Percentiles rank a stretch among this genome's conserved stretches.
Conservation (phyloP, 768 basidiomycete genomes). For the Serendipita vermifera region DNA sequence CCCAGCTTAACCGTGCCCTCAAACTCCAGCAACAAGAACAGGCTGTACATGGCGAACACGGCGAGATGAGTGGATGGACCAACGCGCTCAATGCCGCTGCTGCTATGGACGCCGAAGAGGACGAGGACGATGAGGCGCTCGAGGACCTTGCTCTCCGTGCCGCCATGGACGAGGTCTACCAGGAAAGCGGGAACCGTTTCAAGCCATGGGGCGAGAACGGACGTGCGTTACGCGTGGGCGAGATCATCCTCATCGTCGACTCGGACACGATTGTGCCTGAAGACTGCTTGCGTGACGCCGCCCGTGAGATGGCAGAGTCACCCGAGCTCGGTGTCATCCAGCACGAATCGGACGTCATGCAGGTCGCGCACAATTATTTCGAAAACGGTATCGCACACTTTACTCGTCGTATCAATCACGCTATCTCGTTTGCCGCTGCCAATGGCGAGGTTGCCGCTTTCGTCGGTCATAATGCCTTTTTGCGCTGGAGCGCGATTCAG, state of each 20-base stretch:
- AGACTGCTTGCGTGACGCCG: conserved; percentile 84
- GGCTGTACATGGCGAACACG: neutral
- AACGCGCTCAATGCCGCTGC: conserved; percentile 18
- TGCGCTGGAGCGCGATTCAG: conserved; percentile 72
- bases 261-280: conserved; percentile 71
- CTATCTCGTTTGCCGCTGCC: conserved; percentile 26
- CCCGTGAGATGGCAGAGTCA: conserved; percentile 67
- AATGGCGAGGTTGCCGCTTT: conserved; percentile 35
- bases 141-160: conserved; percentile 41
- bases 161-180: conserved; percentile 41
- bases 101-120: conserved; percentile 21
- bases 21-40: neutral
- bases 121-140: conserved; percentile 31
- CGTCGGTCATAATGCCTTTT: conserved; percentile 33
- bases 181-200: conserved; percentile 23
- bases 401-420: conserved; percentile 35
- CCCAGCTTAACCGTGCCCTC: neutral
- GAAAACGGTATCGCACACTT: conserved; percentile 27
- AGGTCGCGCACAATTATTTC: conserved; percentile 33
- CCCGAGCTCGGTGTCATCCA: conserved; percentile 83
- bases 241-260: conserved; percentile 70
- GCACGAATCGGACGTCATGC: conserved; percentile 71
- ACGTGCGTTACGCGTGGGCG: conserved; percentile 60
- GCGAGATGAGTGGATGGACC: conserved; percentile 1
- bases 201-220: conserved; percentile 50